Evolutionary conservation across 2,329 filamentous ascomycete species (phyloP), one percentile per base, ranked within the genome.

Genomic region (Raffaelea albimanens): DNA sequence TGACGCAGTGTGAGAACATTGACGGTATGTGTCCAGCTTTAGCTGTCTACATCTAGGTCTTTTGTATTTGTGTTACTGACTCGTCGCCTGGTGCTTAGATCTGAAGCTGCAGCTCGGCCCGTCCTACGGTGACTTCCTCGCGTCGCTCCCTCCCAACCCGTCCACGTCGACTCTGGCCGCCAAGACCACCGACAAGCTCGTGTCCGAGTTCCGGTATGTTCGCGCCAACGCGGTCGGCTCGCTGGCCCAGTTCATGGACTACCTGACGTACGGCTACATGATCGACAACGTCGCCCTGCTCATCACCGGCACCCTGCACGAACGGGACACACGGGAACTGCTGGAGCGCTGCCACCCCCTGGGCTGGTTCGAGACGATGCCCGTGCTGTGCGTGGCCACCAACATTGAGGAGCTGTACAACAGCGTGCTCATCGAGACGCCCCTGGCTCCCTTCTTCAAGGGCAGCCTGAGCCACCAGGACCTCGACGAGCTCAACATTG

Each of bases 331-430:
- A 3, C 83, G 90, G 51, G 93, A 98, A 69, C 78, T 98, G 53
- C 72, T 98, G 46, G 93, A 97, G 62, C 78, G 93, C 66, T 98
- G 94, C 67, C 94, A 98, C 60, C 93, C 93, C 7, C 78, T 98
- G 8, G 93, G 93, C 57, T 97, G 90, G 89, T 98, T 98, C 65
- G 93, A 98, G 73, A 96, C 93, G 9, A 89, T 98, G 84, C 94
- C 93, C 0, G 93, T 96, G 3, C 84, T 98, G 46, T 97, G 91
- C 63, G 91, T 97, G 40, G 93, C 93, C 29, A 96, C 91, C 44
- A 98, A 97, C 66, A 95, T 97, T 55, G 93, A 98, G 69, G 93
- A 98, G 63, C 77, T 98, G 34, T 98, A 98, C 76, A 98, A 97
- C 73, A 94, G 87, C 41, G 93, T 98, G 18, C 72, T 98, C 56